Conservation (phyloP, 129 eudicot genomes). For the Flaveria robusta region DNA sequence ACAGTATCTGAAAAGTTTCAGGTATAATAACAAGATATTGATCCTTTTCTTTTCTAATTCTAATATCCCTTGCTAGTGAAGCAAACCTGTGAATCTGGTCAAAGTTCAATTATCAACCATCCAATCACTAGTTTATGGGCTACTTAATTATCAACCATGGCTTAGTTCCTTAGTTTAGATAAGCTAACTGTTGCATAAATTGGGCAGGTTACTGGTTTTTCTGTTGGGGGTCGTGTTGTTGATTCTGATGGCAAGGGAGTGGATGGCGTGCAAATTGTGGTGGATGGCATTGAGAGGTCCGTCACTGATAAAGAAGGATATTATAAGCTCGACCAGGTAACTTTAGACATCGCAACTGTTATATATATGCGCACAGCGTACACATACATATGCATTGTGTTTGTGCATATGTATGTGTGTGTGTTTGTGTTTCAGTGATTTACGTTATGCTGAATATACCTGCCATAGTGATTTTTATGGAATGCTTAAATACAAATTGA, state of each 20-base stretch:
- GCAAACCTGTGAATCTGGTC: conserved; percentile 15
- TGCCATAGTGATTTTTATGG: neutral
- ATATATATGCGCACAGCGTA: neutral
- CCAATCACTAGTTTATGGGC: conserved; percentile 17
- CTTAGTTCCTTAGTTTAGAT: conserved; percentile 19
- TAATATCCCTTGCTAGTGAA: neutral
- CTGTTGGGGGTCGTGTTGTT: conserved; percentile 97
- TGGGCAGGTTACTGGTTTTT: conserved; percentile 92
- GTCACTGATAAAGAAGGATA: conserved; percentile 83
- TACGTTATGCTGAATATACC: neutral
- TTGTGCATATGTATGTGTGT: neutral
- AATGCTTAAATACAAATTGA: neutral
- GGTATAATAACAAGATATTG: conserved; percentile 48
- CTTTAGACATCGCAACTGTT: conserved; percentile 7
- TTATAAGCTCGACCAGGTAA: conserved; percentile 98
- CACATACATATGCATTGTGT: neutral
- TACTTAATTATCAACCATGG: conserved; percentile 16
- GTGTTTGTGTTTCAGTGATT: neutral
- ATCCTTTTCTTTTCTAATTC: conserved; percentile 13
- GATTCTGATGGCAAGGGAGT: conserved; percentile 82
- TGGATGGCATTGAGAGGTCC: conserved; percentile 87
- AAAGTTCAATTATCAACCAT: neutral
- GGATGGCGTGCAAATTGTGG: conserved; percentile 69
- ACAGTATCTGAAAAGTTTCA: conserved; percentile 72
- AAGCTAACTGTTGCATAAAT: conserved; percentile 7